Percentiles rank a stretch among this genome's conserved stretches.
These are phyloP conservation scores for Pythium aristosporum DNA, from an alignment of 352 stramenopile species.

Conservation along the genomic window DNA sequence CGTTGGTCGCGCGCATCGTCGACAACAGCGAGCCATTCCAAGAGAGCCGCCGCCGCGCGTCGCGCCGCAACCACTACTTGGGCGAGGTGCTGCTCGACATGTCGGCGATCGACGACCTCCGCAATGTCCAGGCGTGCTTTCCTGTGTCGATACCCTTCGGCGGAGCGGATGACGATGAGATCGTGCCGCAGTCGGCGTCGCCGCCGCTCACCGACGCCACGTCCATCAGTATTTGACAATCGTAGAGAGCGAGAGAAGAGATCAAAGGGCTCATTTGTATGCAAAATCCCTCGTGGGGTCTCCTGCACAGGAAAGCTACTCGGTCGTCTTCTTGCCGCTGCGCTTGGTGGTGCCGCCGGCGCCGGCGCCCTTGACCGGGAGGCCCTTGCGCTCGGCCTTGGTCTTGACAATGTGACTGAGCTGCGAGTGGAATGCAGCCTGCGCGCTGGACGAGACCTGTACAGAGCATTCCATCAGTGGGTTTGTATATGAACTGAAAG, in stretches of 20 bases:
- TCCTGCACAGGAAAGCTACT: conserved; percentile 32
- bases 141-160: background rate
- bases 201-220: background rate
- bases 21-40: conserved; percentile 45
- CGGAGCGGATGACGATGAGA: conserved; percentile 37
- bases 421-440: conserved; percentile 66
- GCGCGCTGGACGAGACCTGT: conserved; percentile 55
- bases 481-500: background rate
- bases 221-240: conserved; percentile 7
- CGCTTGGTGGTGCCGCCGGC: conserved; percentile 27
- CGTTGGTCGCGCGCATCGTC: conserved; percentile 58
- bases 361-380: conserved; percentile 15
- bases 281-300: background rate
- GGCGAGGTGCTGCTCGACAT: conserved; percentile 72
- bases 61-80: conserved; percentile 76
- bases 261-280: background rate
- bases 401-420: conserved; percentile 75
- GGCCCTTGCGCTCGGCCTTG: conserved; percentile 45
- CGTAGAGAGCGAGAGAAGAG: background rate
- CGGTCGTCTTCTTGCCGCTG: conserved; percentile 52
- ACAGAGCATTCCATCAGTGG: background rate
- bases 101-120: conserved; percentile 51
- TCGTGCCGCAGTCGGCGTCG: conserved; percentile 49
- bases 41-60: conserved; percentile 60
- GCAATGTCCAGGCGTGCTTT: conserved; percentile 15